Evolutionary conservation across 352 stramenopile genomes (phyloP), one percentile per base, ranked within the genome.

Genomic region (Globisporangium megalacanthum): DNA sequence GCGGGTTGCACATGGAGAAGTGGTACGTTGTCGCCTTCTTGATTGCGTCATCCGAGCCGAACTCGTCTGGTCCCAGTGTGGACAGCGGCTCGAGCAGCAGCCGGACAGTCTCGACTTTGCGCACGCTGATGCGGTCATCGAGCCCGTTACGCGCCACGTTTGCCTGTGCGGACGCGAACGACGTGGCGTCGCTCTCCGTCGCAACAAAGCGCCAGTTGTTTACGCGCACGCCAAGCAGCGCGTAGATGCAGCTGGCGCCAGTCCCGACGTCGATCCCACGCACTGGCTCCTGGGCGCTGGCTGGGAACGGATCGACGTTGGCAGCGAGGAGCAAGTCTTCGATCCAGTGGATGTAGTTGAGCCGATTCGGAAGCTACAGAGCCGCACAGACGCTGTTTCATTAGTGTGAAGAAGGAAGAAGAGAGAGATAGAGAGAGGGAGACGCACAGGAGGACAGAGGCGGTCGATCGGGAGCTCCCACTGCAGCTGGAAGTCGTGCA

Each of bases 261-360:
- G 95, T 98, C 41, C 96, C 96, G 62, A 99, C 95, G 65, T 99
- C 96, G 46, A 99, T 86, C 13, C 93, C 96, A 36, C 56, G 66
- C 13, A 93, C 71, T 2, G 52, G 19, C 15, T 33, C 37, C 3
- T 14, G 20, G 7, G 1, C 8, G 10, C n/a, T 56, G 45, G 54
- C 4, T 25, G 50, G 29, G 67, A 82, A 75, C 2, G 61, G 53
- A 36, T 64, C 67, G 35, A 75, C 54, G 35, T 66, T 57, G 25
- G 58, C 70, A 22, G 82, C 62, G 11, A 79, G 55, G 17, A 99
- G 68, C 53, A 98, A 72, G 52, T 98, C 82, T 70, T 95, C 83
- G 52, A 99, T 84, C 96, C 96, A 99, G 61, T 93, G 89, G 11
- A 98, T 66, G 69, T 99, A 99, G 78, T 98, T 99, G 39, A 98